Evolutionary conservation across 2,329 filamentous ascomycete species (phyloP).

Genomic region (Ramularia endophylla): DNA sequence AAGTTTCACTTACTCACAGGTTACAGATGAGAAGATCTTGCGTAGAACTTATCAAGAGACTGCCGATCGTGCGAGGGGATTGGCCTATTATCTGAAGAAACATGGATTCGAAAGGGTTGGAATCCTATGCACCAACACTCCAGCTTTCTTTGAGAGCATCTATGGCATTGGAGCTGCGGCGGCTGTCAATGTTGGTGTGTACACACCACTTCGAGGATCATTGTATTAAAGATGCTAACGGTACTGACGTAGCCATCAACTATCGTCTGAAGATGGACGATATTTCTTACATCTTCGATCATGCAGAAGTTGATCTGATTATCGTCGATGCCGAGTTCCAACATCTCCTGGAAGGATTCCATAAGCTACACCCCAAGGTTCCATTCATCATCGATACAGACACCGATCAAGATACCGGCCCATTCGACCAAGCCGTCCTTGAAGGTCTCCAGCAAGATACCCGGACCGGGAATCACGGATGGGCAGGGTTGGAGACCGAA

Average conservation of each 20-base stretch:
- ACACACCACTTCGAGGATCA: background rate
- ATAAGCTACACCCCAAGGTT: slow-evolving; percentile 54
- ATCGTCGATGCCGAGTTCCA: slow-evolving; percentile 81
- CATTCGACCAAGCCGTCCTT: slow-evolving; percentile 75
- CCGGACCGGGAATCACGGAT: slow-evolving; percentile 61
- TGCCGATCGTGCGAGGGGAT: slow-evolving; percentile 76
- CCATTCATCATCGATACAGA: slow-evolving; percentile 78
- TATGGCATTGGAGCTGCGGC: slow-evolving; percentile 82
- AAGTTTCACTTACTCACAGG: slow-evolving; percentile 36
- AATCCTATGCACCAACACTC: slow-evolving; percentile 85
- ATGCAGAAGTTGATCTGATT: slow-evolving; percentile 78
- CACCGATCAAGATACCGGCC: slow-evolving; percentile 70
- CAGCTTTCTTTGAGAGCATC: slow-evolving; percentile 84
- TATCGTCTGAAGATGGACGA: slow-evolving; percentile 77
- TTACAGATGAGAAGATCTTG: slow-evolving; percentile 57
- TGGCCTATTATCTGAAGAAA: slow-evolving; percentile 81
- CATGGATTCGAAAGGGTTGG: slow-evolving; percentile 71
- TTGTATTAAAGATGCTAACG: too few relatives aligned
- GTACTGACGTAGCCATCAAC: slow-evolving; percentile 49
- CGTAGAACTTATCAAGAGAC: slow-evolving; percentile 74
- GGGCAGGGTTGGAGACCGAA: slow-evolving; percentile 68
- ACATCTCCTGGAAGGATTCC: slow-evolving; percentile 62
- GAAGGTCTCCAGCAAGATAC: slow-evolving; percentile 72
- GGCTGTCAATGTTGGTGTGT: slow-evolving; percentile 62
- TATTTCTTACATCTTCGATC: slow-evolving; percentile 83